phyloP scores from a whole-genome alignment of 441 rosid species.

The Melastoma candidum region DNA sequence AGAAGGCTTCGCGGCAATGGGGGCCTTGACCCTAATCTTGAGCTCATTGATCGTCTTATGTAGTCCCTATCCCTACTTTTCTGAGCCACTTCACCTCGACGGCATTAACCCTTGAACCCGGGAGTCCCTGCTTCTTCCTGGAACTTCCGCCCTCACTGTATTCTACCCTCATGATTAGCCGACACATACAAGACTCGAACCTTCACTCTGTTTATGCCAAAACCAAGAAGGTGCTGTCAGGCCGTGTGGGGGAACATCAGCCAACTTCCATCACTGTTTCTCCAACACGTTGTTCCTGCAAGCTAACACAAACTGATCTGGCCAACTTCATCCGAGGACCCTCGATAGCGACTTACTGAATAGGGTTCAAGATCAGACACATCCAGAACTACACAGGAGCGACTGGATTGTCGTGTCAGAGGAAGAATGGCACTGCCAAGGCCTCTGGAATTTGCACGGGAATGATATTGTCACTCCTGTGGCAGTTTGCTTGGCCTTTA shows the following conservation, averaged over 20 bases:
- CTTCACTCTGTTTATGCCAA: conserved; percentile 13
- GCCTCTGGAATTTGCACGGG: no score
- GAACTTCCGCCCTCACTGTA: conserved; percentile 9
- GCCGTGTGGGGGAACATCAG: not conserved
- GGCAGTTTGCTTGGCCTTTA: no score
- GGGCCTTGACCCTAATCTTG: not conserved
- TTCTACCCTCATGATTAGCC: conserved; percentile 11
- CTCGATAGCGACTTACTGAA: conserved; percentile 8
- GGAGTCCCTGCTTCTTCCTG: conserved; percentile 6
- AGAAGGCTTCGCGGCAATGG: not conserved
- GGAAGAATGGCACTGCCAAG: no score
- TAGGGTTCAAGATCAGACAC: conserved; percentile 2
- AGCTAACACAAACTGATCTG: conserved; percentile 9
- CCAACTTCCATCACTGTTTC: conserved; percentile 9
- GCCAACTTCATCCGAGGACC: conserved; percentile 5
- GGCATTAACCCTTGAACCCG: conserved; percentile 16
- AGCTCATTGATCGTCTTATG: not conserved
- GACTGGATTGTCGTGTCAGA: conserved; percentile 9
- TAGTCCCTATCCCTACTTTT: not conserved
- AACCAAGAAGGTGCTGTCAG: conserved; percentile 1
- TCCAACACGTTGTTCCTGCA: conserved; percentile 14
- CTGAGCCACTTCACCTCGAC: conserved; percentile 11
- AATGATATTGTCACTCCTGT: no score
- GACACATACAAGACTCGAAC: conserved; percentile 1
- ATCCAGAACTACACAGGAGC: conserved; percentile 6